phyloP scores from a whole-genome alignment of 164 flowering plant genomes.

The Cinnamomum micranthum region DNA sequence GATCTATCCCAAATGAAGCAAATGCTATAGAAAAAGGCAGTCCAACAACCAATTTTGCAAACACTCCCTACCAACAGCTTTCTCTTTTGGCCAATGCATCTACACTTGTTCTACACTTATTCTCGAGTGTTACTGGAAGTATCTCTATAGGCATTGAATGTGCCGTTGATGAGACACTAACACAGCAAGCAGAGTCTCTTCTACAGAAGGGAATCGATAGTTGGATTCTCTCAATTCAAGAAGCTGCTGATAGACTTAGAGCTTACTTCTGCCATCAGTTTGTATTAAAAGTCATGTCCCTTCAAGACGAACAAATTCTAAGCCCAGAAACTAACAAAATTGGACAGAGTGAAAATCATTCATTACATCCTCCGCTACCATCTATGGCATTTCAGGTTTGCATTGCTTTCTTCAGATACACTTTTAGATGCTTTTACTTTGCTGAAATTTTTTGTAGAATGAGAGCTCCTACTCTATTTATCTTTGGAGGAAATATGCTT shows the following conservation, averaged over 20 bases:
- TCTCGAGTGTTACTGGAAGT: conserved; percentile 26
- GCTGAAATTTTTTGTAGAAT: not conserved
- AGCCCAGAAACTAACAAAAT: conserved; percentile 14
- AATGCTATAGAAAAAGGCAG: conserved; percentile 17
- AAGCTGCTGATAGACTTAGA: conserved; percentile 31
- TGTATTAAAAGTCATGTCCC: conserved; percentile 27
- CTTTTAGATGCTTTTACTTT: not conserved
- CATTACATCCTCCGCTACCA: conserved; percentile 26
- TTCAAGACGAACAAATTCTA: conserved; percentile 17
- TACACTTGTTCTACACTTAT: conserved; percentile 30
- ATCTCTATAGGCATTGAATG: conserved; percentile 14
- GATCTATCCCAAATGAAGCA: conserved; percentile 26
- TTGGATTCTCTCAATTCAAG: conserved; percentile 25
- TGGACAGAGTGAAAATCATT: conserved; percentile 16
- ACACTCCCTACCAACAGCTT: conserved; percentile 38
- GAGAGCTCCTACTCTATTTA: not conserved
- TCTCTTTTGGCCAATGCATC: conserved; percentile 46
- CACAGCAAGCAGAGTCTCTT: conserved; percentile 2
- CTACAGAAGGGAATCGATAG: conserved; percentile 28
- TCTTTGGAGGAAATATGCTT: not conserved
- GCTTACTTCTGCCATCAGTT: conserved; percentile 34
- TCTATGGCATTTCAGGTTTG: conserved; percentile 49
- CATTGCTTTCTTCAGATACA: not conserved
- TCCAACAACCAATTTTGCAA: conserved; percentile 28
- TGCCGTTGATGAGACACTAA: conserved; percentile 13